Base-by-base conservation (phyloP, 768 basidiomycete genomes). In the Tulasnella sp. region DNA sequence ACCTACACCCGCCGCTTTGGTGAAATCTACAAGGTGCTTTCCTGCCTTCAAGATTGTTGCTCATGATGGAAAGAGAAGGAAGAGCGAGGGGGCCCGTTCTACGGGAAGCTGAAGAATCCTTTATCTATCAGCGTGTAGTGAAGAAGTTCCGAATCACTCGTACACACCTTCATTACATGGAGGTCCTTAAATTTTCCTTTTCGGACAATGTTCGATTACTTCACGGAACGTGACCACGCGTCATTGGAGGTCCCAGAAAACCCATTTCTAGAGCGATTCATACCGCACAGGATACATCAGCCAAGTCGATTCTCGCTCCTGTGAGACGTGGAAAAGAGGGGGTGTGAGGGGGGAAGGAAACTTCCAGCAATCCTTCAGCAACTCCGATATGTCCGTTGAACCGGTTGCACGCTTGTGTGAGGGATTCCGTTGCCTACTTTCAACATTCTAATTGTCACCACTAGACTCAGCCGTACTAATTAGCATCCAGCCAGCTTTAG, bases 1-100 rank as follows among this genome's bases (percentile, higher is more conserved):
- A 71, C n/a, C 80, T 79, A 77, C 87, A 88, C 36, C 87, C 86
- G 37, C 80, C 77, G 7, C 71, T 78, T 76, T 78, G 82, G 76
- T 81, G 79, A 68, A 80, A 86, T 34, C 74, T 78, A 77, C 86
- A 86, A 76, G 77, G 78, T 36, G 65, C 74, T 44, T 75, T 77
- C 75, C 65, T 29, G 66, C 22, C 29, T 34, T 62, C 52, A 26
- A 63, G 34, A 32, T 62, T 65, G 63, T 39, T 65, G 47, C 47
- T 52, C 47, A 52, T 52, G 4, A 26, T 22, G n/a, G n/a, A n/a
- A 32, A 19, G 26, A 16, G 16, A 22, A 36, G 16, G 39, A 40
- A 12, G 39, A 39, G 62, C 17, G 12, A 17, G 36, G 40, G 36
- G 16, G 36, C 26, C 7, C 67, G 7, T 9, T 2, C n/a, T 16